phyloP scores from a whole-genome alignment of 1,284 basidiomycete genomes.

The Meripilus lineatus region DNA sequence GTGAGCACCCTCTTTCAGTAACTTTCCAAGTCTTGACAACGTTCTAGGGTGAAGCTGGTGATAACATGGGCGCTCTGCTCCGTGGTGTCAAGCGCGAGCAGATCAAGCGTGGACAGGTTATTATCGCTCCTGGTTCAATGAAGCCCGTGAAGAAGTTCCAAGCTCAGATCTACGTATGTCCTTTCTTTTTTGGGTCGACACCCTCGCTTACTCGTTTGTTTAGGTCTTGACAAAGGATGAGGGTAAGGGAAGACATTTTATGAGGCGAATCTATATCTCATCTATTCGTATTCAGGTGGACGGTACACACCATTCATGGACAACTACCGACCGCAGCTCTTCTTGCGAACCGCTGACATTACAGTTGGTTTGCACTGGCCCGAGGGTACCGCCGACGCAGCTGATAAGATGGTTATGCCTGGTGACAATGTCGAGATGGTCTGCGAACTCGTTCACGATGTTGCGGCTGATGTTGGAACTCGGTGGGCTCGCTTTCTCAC shows the following conservation, averaged over 20 bases:
- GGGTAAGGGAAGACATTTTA: no score
- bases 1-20: conserved; percentile 34
- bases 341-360: conserved; percentile 94
- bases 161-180: conserved; percentile 82
- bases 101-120: conserved; percentile 89
- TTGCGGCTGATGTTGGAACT: conserved; percentile 89
- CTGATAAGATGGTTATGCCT: conserved; percentile 95
- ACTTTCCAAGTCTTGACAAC: conserved; percentile 8
- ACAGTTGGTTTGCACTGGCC: conserved; percentile 88
- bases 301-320: conserved; percentile 97
- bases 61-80: conserved; percentile 98
- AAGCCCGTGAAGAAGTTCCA: conserved; percentile 94
- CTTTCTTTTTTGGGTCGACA: not conserved
- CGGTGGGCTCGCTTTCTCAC: conserved; percentile 43
- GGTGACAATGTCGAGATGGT: conserved; percentile 97
- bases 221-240: conserved; percentile 97
- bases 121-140: conserved; percentile 89
- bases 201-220: conserved; percentile 5
- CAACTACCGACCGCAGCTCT: conserved; percentile 96
- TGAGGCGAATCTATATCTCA: no score
- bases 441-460: conserved; percentile 82
- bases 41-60: conserved; percentile 87
- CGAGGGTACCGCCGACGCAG: conserved; percentile 69
- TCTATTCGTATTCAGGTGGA: no score
- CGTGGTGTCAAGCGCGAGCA: conserved; percentile 98